Percentiles rank a stretch among this genome's conserved stretches.
Conservation (phyloP, 78 protist species). For the Chrysochromulina parva region DNA sequence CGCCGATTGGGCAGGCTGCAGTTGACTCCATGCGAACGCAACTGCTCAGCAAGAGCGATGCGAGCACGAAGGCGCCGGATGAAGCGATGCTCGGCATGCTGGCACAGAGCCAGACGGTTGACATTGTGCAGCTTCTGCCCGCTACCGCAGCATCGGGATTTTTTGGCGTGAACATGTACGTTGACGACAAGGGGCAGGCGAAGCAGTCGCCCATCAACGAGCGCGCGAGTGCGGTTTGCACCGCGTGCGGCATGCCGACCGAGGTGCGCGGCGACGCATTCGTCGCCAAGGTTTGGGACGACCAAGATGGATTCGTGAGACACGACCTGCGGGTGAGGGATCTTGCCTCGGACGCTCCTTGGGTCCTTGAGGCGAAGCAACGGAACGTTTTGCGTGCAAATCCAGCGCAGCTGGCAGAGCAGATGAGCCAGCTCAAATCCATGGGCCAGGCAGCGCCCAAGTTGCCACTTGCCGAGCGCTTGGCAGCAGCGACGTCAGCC, state of each 20-base stretch:
- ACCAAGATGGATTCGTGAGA: conserved; percentile 18
- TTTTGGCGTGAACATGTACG: conserved; percentile 4
- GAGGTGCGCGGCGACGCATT: conserved; percentile 25
- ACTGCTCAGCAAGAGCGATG: too few species aligned
- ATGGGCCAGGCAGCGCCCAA: not conserved
- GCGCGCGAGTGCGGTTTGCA: not conserved
- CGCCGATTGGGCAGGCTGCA: not conserved
- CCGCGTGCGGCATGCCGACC: not conserved
- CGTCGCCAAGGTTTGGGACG: conserved; percentile 2
- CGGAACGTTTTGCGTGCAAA: not conserved
- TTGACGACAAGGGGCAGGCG: conserved; percentile 16
- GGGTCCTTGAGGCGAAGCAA: not conserved
- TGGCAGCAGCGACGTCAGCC: not conserved
- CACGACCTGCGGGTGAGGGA: not conserved
- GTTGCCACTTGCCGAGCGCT: not conserved
- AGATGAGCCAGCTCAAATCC: too few species aligned
- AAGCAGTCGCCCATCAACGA: not conserved
- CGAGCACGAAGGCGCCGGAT: too few species aligned
- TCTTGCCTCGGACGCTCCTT: not conserved
- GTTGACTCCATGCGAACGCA: not conserved
- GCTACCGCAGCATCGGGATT: not conserved
- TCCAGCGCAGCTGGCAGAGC: too few species aligned
- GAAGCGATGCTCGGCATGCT: not conserved
- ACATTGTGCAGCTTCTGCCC: conserved; percentile 25
- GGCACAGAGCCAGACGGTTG: not conserved